phyloP scores from a whole-genome alignment of 805 yeast genomes.

The Starmerella bombi region DNA sequence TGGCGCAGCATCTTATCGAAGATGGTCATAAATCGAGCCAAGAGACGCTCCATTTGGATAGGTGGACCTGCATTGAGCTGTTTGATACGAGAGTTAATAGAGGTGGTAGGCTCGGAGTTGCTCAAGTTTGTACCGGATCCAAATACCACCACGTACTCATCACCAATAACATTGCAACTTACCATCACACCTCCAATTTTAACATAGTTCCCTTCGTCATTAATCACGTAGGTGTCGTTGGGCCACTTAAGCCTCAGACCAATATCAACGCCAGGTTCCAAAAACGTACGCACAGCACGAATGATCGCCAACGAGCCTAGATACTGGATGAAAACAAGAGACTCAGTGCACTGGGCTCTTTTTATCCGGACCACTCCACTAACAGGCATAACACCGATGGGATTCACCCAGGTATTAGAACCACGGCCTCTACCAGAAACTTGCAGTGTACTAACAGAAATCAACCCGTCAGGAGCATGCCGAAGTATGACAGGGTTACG shows the following conservation, averaged over 20 bases:
- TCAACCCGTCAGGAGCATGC: slow-evolving; percentile 52
- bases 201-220: slow-evolving; percentile 33
- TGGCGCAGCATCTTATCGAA: slow-evolving; percentile 42
- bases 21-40: slow-evolving; percentile 57
- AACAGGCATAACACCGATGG: slow-evolving; percentile 77
- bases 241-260: slow-evolving; percentile 94
- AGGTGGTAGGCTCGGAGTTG: slow-evolving; percentile 84
- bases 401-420: slow-evolving; percentile 90
- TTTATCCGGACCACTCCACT: slow-evolving; percentile 58
- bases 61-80: slow-evolving; percentile 45
- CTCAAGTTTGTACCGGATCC: slow-evolving; percentile 82
- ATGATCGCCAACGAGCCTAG: slow-evolving; percentile 70
- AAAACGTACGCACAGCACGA: slow-evolving; percentile 56
- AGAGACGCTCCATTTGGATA: slow-evolving; percentile 35
- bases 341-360: slow-evolving; percentile 33
- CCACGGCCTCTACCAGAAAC: slow-evolving; percentile 90
- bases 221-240: slow-evolving; percentile 69
- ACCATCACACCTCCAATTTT: slow-evolving; percentile 79
- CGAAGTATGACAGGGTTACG: slow-evolving; percentile 48
- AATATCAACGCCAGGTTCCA: slow-evolving; percentile 53
- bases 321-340: slow-evolving; percentile 78
- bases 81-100: slow-evolving; percentile 58
- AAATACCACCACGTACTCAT: slow-evolving; percentile 51
- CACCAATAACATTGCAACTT: slow-evolving; percentile 55
- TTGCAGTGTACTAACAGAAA: slow-evolving; percentile 67